A percentile compares a stretch with the other conserved stretches of the same genome.
These are phyloP conservation scores for Trichocladium antarcticum DNA, from an alignment of 495 filamentous ascomycete species.

Conservation along the genomic window DNA sequence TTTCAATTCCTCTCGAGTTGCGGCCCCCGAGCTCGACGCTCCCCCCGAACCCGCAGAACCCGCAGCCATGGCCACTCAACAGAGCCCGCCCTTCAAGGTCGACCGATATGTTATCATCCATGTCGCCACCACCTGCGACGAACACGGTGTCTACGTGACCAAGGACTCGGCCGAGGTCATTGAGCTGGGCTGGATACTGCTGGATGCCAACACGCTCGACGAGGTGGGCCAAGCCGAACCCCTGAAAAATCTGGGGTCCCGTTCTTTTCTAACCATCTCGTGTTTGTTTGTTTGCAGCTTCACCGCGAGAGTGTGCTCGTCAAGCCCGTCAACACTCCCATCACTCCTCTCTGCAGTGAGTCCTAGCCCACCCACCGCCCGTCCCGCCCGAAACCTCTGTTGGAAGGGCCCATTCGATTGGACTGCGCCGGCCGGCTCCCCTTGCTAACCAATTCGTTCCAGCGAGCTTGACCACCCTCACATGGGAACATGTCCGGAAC, in stretches of 20 bases:
- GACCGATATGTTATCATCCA: slow-evolving; percentile 97
- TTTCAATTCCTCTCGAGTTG: slow-evolving; percentile 2
- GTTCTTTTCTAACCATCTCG: slow-evolving; percentile 8
- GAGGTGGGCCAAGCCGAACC: slow-evolving; percentile 51
- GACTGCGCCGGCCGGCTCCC: neutral
- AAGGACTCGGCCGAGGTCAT: slow-evolving; percentile 99
- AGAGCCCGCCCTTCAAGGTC: slow-evolving; percentile 47
- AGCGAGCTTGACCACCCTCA: slow-evolving; percentile 95
- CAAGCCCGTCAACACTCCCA: slow-evolving; percentile 96
- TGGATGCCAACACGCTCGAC: slow-evolving; percentile 81
- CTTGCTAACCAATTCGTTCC: slow-evolving; percentile 21
- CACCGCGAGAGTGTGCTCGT: slow-evolving; percentile 92
- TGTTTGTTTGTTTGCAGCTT: slow-evolving; percentile 44
- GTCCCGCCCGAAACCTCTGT: slow-evolving; percentile 8
- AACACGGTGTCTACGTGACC: slow-evolving; percentile 97
- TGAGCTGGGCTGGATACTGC: slow-evolving; percentile 93
- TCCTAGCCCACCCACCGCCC: slow-evolving; percentile 20
- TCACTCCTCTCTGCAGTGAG: slow-evolving; percentile 98
- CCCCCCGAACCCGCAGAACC: slow-evolving; percentile 1
- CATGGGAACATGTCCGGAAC: slow-evolving; percentile 96
- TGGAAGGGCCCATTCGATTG: slow-evolving; percentile 7
- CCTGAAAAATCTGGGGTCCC: slow-evolving; percentile 8
- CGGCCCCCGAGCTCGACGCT: slow-evolving; percentile 8
- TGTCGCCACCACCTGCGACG: slow-evolving; percentile 96
- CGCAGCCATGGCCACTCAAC: slow-evolving; percentile 35